phyloP scores from a whole-genome alignment of 2,329 filamentous ascomycete species.

The Calonectria hongkongensis region DNA sequence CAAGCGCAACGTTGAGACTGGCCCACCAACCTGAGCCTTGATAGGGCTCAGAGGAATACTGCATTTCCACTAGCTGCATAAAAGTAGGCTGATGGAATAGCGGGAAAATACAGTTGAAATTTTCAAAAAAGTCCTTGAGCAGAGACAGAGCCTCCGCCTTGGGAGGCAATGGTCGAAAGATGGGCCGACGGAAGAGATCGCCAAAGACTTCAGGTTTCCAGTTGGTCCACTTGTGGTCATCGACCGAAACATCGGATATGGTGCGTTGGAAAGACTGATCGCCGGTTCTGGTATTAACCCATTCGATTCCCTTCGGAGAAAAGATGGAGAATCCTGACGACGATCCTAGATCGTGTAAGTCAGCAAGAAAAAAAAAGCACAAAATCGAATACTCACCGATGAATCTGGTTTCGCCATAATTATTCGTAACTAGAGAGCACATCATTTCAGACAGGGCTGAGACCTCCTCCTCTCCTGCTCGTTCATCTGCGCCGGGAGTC shows the following conservation, averaged over 20 bases:
- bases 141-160: constrained; percentile 92
- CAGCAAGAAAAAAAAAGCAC: background rate
- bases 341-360: constrained; percentile 77
- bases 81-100: constrained; percentile 98
- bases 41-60: constrained; percentile 94
- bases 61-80: constrained; percentile 95
- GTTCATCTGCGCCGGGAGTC: constrained; percentile 52
- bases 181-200: constrained; percentile 89
- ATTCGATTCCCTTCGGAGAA: constrained; percentile 97
- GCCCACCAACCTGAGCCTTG: constrained; percentile 99
- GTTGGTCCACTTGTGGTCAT: constrained; percentile 96
- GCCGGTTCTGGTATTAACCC: constrained; percentile 99
- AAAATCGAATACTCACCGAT: constrained; percentile 78
- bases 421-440: constrained; percentile 97
- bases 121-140: constrained; percentile 95
- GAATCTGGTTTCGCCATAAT: constrained; percentile 94
- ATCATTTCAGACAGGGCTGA: constrained; percentile 97
- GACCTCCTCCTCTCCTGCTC: constrained; percentile 76
- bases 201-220: constrained; percentile 99
- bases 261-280: constrained; percentile 95
- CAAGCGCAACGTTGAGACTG: constrained; percentile 92
- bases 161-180: constrained; percentile 88
- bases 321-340: constrained; percentile 99
- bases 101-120: constrained; percentile 99
- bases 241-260: constrained; percentile 92